Conservation (phyloP, 345 rosid species). For the Syzygium grande region DNA sequence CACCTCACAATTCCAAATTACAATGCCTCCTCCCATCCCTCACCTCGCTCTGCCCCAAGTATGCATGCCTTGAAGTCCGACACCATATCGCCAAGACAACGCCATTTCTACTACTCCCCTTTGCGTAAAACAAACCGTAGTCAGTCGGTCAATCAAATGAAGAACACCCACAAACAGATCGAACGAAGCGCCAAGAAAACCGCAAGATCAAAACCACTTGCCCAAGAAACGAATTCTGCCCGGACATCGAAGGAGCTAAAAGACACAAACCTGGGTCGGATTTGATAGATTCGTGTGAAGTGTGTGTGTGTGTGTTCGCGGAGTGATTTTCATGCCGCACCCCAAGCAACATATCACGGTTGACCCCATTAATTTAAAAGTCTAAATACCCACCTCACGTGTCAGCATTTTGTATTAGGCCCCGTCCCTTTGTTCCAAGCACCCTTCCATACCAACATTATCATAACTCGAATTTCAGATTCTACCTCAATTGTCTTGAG, state of each 20-base stretch:
- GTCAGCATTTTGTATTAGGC: neutral
- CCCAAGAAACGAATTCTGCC: too few relatives aligned
- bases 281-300: neutral
- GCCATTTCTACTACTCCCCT: neutral
- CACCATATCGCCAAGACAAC: neutral
- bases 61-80: slow-evolving; percentile 6
- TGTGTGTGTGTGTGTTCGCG: neutral
- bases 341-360: too few relatives aligned
- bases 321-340: neutral
- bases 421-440: neutral
- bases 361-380: too few relatives aligned
- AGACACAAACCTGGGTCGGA: neutral
- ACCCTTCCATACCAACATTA: neutral
- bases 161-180: too few relatives aligned
- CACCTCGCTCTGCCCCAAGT: slow-evolving; percentile 22
- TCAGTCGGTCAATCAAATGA: too few relatives aligned
- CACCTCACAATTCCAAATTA: slow-evolving; percentile 37
- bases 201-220: too few relatives aligned
- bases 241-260: too few relatives aligned
- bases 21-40: slow-evolving; percentile 12
- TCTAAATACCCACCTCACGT: neutral
- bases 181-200: too few relatives aligned
- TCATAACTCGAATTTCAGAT: neutral
- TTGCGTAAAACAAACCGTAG: neutral
- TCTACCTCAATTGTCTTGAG: neutral